Evolutionary conservation across 2,329 filamentous ascomycete genomes (phyloP).

Genomic region (Penicillium corylophilum): DNA sequence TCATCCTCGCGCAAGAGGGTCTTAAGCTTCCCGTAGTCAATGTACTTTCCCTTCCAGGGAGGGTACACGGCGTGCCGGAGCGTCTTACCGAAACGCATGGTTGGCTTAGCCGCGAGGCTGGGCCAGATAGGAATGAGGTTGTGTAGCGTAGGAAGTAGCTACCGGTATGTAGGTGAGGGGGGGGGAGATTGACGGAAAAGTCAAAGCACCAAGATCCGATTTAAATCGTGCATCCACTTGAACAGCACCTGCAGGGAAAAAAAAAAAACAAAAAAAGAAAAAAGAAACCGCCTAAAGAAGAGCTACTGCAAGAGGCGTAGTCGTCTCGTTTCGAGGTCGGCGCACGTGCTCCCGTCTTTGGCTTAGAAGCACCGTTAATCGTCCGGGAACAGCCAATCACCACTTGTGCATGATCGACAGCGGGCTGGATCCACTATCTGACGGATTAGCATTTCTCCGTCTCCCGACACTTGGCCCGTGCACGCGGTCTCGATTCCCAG

Average conservation of each 20-base stretch:
- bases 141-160: constrained; percentile 6
- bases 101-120: constrained; percentile 29
- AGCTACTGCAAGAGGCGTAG: neutral
- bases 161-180: neutral
- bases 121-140: constrained; percentile 10
- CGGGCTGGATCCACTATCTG: neutral
- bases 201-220: neutral
- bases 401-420: neutral
- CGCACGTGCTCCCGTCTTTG: constrained; percentile 13
- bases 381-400: constrained; percentile 7
- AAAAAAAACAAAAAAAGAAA: neutral
- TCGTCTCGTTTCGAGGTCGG: neutral
- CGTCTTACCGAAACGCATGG: constrained; percentile 92
- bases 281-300: no score
- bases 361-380: constrained; percentile 1
- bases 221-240: neutral
- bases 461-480: neutral
- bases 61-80: constrained; percentile 75
- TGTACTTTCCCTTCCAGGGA: constrained; percentile 91
- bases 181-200: neutral
- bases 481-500: neutral
- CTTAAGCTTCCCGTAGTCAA: constrained; percentile 95
- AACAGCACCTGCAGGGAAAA: neutral
- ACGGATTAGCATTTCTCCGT: constrained; percentile 4
- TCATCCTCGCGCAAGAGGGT: constrained; percentile 77